Evolutionary conservation across 305 asterid genomes (phyloP).

Genomic region (Rubia balearica): DNA sequence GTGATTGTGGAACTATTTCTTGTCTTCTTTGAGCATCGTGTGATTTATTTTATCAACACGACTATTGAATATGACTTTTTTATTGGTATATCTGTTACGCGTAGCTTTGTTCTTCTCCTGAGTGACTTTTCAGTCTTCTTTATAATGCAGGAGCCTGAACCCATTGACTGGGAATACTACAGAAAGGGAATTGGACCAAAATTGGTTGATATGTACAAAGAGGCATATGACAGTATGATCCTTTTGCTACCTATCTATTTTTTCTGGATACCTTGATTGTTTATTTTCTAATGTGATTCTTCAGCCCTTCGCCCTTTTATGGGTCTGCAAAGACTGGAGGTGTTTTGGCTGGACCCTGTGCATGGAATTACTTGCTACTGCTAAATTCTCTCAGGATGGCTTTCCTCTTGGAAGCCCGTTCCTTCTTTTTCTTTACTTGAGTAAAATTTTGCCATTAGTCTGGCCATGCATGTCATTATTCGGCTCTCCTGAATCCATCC

Average conservation of each 20-base stretch:
- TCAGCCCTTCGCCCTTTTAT: background rate
- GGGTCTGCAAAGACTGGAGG: background rate
- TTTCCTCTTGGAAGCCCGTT: background rate
- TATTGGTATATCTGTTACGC: background rate
- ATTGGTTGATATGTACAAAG: slow-evolving; percentile 88
- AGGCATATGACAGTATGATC: slow-evolving; percentile 72
- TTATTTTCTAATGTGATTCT: background rate
- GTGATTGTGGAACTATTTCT: background rate
- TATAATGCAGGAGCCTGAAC: slow-evolving; percentile 76
- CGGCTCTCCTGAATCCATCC: background rate
- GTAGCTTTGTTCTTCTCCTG: background rate
- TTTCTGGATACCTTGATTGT: slow-evolving; percentile 1
- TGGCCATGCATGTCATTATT: background rate
- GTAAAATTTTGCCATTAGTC: background rate
- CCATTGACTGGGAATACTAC: slow-evolving; percentile 85
- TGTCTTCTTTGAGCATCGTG: background rate
- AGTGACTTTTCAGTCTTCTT: slow-evolving; percentile 5
- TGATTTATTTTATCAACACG: background rate
- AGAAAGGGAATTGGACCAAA: slow-evolving; percentile 84
- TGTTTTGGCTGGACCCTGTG: background rate
- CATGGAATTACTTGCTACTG: background rate
- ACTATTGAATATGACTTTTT: background rate
- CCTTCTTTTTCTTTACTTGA: background rate
- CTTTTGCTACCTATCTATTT: slow-evolving; percentile 7
- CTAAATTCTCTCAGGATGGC: background rate